Conservation (phyloP, 208 protist species). For the Trypanosoma congolense region DNA sequence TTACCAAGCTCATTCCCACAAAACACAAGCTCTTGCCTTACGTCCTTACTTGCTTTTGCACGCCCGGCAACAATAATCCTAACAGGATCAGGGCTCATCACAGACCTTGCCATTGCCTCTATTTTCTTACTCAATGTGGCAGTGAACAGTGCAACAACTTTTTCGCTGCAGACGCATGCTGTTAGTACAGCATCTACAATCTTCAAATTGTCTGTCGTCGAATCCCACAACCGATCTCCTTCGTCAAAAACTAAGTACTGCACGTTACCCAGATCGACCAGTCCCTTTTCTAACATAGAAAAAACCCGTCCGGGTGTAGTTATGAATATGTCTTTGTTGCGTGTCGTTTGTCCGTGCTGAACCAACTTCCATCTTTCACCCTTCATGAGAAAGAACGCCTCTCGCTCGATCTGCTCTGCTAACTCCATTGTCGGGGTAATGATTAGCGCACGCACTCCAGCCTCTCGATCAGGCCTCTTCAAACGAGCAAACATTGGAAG, state of each 20-base stretch:
- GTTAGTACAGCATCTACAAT: conserved; percentile 88
- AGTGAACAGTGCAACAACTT: conserved; percentile 89
- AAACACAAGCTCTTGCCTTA: conserved; percentile 91
- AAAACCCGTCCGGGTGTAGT: conserved; percentile 84
- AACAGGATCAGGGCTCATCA: conserved; percentile 89
- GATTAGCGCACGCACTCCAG: conserved; percentile 91
- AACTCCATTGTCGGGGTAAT: conserved; percentile 96
- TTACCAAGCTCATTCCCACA: conserved; percentile 96
- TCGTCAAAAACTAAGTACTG: conserved; percentile 97
- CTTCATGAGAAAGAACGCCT: conserved; percentile 86
- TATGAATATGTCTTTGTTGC: conserved; percentile 91
- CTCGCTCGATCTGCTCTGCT: conserved; percentile 93
- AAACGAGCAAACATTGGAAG: conserved; percentile 92
- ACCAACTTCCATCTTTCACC: conserved; percentile 85
- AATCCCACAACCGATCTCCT: conserved; percentile 95
- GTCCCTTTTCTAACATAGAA: conserved; percentile 72
- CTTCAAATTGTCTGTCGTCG: conserved; percentile 61
- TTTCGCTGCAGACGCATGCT: conserved; percentile 68
- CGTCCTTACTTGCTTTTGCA: conserved; percentile 63
- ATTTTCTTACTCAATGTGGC: conserved; percentile 92
- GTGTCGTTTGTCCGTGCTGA: conserved; percentile 85
- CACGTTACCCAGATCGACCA: conserved; percentile 66
- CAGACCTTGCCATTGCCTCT: conserved; percentile 85
- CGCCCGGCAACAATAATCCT: conserved; percentile 91
- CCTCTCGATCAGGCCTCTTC: conserved; percentile 55